Evolutionary conservation across 306 rosid genomes (phyloP).

Genomic region (Cicer yamashitae): DNA sequence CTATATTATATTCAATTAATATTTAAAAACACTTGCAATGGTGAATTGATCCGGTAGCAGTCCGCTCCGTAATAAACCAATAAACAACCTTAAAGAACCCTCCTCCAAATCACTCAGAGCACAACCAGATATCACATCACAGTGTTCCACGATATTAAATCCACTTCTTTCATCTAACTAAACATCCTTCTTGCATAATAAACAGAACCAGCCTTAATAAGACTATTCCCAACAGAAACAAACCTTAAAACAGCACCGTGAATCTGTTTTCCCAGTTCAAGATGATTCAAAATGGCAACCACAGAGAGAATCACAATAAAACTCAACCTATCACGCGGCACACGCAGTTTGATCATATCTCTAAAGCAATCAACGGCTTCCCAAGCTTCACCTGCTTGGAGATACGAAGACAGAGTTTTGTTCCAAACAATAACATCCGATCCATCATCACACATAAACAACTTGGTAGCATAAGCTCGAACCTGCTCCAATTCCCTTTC

Average conservation of each 20-base stretch:
- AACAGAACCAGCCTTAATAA: slow-evolving; percentile 63
- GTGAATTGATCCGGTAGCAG: slow-evolving; percentile 72
- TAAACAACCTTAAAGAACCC: slow-evolving; percentile 58
- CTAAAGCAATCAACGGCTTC: slow-evolving; percentile 61
- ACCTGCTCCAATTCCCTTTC: slow-evolving; percentile 64
- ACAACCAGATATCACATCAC: slow-evolving; percentile 76
- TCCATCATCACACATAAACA: slow-evolving; percentile 45
- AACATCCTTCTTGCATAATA: slow-evolving; percentile 56
- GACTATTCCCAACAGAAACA: slow-evolving; percentile 67
- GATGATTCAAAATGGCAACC: slow-evolving; percentile 47
- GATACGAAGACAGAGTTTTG: slow-evolving; percentile 58
- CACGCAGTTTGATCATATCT: slow-evolving; percentile 53
- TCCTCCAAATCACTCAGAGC: slow-evolving; percentile 55
- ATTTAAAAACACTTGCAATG: slow-evolving; percentile 70
- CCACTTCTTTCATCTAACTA: slow-evolving; percentile 59
- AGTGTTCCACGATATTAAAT: slow-evolving; percentile 85
- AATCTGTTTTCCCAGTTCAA: slow-evolving; percentile 69
- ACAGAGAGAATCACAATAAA: slow-evolving; percentile 63
- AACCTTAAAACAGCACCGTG: slow-evolving; percentile 61
- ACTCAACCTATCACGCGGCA: slow-evolving; percentile 58
- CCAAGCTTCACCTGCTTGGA: slow-evolving; percentile 60
- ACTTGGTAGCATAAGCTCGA: slow-evolving; percentile 64
- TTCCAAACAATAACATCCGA: slow-evolving; percentile 65
- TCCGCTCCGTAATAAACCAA: slow-evolving; percentile 58
- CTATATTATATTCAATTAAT: no score